Percentiles rank a stretch among this genome's conserved stretches.
These are phyloP conservation scores for Eimeria falciformis DNA, from an alignment of 169 alveolate genomes.

Conservation along the genomic window DNA sequence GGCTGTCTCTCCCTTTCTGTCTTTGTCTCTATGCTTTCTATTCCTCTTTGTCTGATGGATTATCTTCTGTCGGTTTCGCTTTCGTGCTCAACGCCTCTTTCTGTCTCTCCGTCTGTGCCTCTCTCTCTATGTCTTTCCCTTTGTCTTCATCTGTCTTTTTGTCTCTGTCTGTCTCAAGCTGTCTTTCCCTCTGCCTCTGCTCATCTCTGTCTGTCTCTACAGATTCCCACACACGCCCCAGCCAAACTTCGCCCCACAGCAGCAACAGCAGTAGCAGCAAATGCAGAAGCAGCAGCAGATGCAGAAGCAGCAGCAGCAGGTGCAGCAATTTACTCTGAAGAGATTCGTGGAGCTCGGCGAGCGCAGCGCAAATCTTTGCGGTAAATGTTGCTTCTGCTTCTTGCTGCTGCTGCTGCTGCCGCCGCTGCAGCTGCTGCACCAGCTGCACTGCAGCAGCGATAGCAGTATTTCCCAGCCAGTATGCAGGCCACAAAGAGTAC, in stretches of 20 bases:
- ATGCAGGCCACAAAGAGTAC: constrained; percentile 63
- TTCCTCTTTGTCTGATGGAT: too few species aligned
- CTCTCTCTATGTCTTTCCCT: too few species aligned
- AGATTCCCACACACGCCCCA: not conserved
- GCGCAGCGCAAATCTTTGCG: constrained; percentile 28
- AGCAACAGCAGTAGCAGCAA: constrained; percentile 18
- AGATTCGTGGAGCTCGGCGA: constrained; percentile 66
- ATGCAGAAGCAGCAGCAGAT: constrained; percentile 25
- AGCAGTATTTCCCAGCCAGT: constrained; percentile 63
- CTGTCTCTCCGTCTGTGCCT: too few species aligned
- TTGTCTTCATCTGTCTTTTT: too few species aligned
- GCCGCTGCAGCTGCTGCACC: constrained; percentile 72
- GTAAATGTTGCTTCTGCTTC: constrained; percentile 41
- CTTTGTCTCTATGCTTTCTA: too few species aligned
- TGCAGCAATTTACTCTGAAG: constrained; percentile 49
- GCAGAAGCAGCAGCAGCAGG: constrained; percentile 1
- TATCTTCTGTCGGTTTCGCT: too few species aligned
- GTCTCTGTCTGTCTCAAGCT: too few species aligned
- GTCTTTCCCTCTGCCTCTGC: too few species aligned
- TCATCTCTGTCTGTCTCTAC: not conserved
- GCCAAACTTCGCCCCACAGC: not conserved
- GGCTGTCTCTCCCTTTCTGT: too few species aligned
- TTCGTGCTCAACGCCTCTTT: too few species aligned
- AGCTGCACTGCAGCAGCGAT: constrained; percentile 70
- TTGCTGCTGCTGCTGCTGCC: constrained; percentile 52